phyloP scores from a whole-genome alignment of 1,284 basidiomycete species.

The Tremellales sp. region DNA sequence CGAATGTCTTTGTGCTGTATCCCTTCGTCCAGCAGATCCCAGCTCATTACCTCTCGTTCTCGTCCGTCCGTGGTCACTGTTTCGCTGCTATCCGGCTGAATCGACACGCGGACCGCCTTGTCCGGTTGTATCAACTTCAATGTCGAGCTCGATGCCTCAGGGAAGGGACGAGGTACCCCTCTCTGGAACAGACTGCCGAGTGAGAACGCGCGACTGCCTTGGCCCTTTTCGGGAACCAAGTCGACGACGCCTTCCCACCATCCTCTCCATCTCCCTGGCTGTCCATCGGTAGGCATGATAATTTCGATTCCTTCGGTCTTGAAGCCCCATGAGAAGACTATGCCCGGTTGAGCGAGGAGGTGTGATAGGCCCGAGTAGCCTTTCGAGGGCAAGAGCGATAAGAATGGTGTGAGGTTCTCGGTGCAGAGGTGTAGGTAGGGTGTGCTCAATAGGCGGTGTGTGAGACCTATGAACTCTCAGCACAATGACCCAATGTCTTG shows the following conservation, averaged over 20 bases:
- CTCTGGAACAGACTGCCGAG: slow-evolving; percentile 69
- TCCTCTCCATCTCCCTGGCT: slow-evolving; percentile 57
- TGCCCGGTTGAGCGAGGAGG: slow-evolving; percentile 75
- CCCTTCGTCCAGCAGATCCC: slow-evolving; percentile 23
- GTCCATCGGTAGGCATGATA: slow-evolving; percentile 29
- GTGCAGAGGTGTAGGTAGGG: slow-evolving; percentile 84
- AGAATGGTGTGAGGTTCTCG: slow-evolving; percentile 92
- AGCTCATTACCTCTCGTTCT: slow-evolving; percentile 24
- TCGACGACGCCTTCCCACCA: slow-evolving; percentile 79
- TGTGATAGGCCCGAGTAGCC: slow-evolving; percentile 80
- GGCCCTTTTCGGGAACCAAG: slow-evolving; percentile 58
- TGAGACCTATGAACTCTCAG: background rate
- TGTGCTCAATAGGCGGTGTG: slow-evolving; percentile 3
- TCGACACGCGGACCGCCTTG: slow-evolving; percentile 5
- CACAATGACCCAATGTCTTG: slow-evolving; percentile 46
- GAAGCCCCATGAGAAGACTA: slow-evolving; percentile 84
- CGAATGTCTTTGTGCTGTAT: slow-evolving; percentile 29
- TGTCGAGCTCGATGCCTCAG: slow-evolving; percentile 57
- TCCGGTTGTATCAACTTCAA: slow-evolving; percentile 26
- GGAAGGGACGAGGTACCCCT: slow-evolving; percentile 54
- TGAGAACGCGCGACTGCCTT: slow-evolving; percentile 68
- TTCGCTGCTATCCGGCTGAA: slow-evolving; percentile 11
- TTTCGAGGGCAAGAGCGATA: slow-evolving; percentile 92
- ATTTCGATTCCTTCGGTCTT: slow-evolving; percentile 50
- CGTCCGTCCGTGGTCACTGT: slow-evolving; percentile 30